phyloP scores from a whole-genome alignment of 768 basidiomycete genomes.

The Leccinum pellstonianum region DNA sequence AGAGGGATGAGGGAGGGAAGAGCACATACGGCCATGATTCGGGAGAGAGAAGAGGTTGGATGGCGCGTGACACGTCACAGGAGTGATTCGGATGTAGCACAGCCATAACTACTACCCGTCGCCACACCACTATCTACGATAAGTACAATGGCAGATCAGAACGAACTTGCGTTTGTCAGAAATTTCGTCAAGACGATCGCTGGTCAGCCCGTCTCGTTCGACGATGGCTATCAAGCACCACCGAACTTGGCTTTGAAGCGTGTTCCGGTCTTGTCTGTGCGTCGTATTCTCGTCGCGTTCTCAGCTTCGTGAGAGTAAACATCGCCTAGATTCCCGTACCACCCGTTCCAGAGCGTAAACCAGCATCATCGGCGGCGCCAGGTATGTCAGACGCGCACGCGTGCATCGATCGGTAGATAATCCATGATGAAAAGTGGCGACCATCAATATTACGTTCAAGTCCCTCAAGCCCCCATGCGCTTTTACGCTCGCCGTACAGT shows the following conservation, averaged over 20 bases:
- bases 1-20: background rate
- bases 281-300: constrained; percentile 18
- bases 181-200: constrained; percentile 63
- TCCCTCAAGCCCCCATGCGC: constrained; percentile 84
- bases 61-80: constrained; percentile 25
- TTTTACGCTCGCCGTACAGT: constrained; percentile 68
- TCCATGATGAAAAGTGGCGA: constrained; percentile 10
- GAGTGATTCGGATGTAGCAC: constrained; percentile 15
- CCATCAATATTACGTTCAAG: constrained; percentile 78
- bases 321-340: constrained; percentile 54
- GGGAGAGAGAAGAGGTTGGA: background rate
- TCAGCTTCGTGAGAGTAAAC: constrained; percentile 6
- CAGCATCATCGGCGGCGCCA: constrained; percentile 29
- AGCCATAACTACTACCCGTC: constrained; percentile 16
- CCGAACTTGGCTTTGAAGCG: constrained; percentile 62
- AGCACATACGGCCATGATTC: constrained; percentile 40
- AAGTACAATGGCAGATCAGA: constrained; percentile 51
- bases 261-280: constrained; percentile 67
- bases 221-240: constrained; percentile 76
- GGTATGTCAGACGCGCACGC: constrained; percentile 26
- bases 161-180: constrained; percentile 61
- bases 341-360: constrained; percentile 54
- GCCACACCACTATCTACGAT: background rate
- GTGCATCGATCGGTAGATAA: constrained; percentile 11
- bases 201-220: constrained; percentile 64